Evolutionary conservation across 257 asterid genomes (phyloP).

Genomic region (Ligustrum vulgare): DNA sequence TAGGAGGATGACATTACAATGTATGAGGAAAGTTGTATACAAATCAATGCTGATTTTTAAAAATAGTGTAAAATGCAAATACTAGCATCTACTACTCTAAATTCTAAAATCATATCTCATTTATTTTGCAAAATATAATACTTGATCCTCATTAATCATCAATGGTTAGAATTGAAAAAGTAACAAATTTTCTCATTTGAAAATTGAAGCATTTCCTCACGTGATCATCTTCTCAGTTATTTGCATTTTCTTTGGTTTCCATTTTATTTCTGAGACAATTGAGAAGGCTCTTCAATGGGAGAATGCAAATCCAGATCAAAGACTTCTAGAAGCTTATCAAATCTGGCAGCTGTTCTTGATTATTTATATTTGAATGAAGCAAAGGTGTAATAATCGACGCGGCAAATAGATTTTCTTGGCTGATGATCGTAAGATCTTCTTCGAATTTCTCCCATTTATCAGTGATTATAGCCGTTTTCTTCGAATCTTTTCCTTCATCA

Average conservation of each 20-base stretch:
- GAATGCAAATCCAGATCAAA: neutral
- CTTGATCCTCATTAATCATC: neutral
- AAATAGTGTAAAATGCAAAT: too few relatives aligned
- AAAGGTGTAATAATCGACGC: constrained; percentile 9
- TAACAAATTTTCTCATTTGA: neutral
- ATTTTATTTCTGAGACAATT: neutral
- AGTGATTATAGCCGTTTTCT: constrained; percentile 25
- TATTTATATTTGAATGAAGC: neutral
- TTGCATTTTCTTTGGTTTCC: neutral
- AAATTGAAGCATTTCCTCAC: constrained; percentile 4
- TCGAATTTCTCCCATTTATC: constrained; percentile 59
- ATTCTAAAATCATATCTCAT: neutral
- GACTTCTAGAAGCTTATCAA: constrained; percentile 36
- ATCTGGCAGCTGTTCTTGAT: constrained; percentile 36
- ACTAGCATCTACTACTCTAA: neutral
- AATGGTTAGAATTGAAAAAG: neutral
- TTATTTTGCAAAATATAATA: neutral
- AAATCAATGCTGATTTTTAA: neutral
- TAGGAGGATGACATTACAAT: neutral
- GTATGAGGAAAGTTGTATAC: neutral
- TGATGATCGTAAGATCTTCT: constrained; percentile 24
- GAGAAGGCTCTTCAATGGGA: neutral
- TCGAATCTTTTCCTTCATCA: neutral
- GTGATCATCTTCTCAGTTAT: neutral
- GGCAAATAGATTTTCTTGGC: constrained; percentile 15